A percentile compares a stretch with the other conserved stretches of the same genome.
These are phyloP conservation scores for Saccharomycopsis phalli DNA, from an alignment of 1,139 yeast genomes.

Conservation along the genomic window DNA sequence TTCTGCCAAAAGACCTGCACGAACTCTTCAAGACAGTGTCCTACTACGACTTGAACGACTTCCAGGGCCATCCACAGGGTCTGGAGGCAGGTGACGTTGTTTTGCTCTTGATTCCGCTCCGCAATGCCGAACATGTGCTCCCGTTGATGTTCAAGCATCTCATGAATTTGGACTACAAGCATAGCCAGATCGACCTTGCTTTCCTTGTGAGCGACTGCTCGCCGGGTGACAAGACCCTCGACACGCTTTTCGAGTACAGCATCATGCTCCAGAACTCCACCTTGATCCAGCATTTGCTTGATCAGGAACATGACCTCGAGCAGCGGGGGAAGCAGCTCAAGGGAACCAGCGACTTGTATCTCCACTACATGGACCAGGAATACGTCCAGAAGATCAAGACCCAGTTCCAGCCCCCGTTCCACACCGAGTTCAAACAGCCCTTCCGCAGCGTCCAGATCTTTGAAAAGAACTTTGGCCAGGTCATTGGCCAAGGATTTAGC, in stretches of 20 bases:
- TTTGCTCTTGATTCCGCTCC: constrained; percentile 63
- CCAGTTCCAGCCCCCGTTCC: constrained; percentile 36
- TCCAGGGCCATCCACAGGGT: constrained; percentile 48
- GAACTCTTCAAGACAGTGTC: constrained; percentile 10
- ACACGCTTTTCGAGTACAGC: constrained; percentile 49
- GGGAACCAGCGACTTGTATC: constrained; percentile 55
- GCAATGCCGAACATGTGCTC: constrained; percentile 74
- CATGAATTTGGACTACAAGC: constrained; percentile 82
- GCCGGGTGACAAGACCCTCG: constrained; percentile 50
- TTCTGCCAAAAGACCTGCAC: constrained; percentile 21
- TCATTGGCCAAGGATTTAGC: constrained; percentile 79
- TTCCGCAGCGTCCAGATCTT: constrained; percentile 47
- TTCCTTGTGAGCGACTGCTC: constrained; percentile 81
- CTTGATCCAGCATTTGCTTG: constrained; percentile 40
- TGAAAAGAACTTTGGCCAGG: constrained; percentile 79
- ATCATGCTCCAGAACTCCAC: constrained; percentile 66
- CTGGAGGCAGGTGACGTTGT: constrained; percentile 53
- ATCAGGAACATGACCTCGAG: constrained; percentile 31
- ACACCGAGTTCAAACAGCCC: constrained; percentile 33
- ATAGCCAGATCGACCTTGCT: constrained; percentile 70
- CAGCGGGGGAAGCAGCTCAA: constrained; percentile 24
- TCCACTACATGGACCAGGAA: constrained; percentile 59
- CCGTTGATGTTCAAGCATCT: constrained; percentile 79
- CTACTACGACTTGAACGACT: constrained; percentile 47
- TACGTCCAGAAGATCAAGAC: constrained; percentile 47